Conservation (phyloP, 495 filamentous ascomycete genomes). For the Monascus purpureus region DNA sequence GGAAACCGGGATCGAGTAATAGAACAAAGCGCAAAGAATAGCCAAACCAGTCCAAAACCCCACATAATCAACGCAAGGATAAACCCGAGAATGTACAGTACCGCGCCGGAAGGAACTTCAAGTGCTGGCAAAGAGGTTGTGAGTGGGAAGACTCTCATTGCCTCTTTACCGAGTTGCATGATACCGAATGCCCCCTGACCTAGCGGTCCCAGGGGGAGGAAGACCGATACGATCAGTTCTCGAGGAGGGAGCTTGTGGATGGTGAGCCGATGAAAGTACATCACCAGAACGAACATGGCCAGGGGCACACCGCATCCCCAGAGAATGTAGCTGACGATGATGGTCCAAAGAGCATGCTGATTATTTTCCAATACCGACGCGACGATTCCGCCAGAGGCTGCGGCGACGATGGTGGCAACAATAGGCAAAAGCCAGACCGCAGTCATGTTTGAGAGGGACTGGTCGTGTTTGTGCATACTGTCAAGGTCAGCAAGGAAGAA, state of each 20-base stretch:
- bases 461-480: too few species aligned
- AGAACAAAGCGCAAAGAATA: conserved; percentile 38
- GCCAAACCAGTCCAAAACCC: conserved; percentile 48
- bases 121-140: conserved; percentile 27
- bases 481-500: too few species aligned
- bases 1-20: conserved; percentile 33
- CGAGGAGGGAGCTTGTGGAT: conserved; percentile 41
- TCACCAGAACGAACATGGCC: conserved; percentile 37
- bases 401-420: conserved; percentile 42
- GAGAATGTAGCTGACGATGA: conserved; percentile 41
- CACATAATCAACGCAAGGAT: conserved; percentile 41
- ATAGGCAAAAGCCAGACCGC: conserved; percentile 49
- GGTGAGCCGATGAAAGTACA: conserved; percentile 48
- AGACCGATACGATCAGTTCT: conserved; percentile 46
- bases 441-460: conserved; percentile 39
- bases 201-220: conserved; percentile 47
- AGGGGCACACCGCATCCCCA: conserved; percentile 47
- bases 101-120: conserved; percentile 31
- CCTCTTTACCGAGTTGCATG: conserved; percentile 41
- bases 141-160: conserved; percentile 32
- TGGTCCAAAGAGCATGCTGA: conserved; percentile 40
- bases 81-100: conserved; percentile 40
- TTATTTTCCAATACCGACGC: conserved; percentile 36
- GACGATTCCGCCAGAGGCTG: conserved; percentile 41
- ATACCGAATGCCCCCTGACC: conserved; percentile 45